A percentile compares a stretch with the other conserved stretches of the same genome.
Evolutionary conservation across 2,329 filamentous ascomycete genomes (phyloP).

Genomic region (Passalora sequoiae): DNA sequence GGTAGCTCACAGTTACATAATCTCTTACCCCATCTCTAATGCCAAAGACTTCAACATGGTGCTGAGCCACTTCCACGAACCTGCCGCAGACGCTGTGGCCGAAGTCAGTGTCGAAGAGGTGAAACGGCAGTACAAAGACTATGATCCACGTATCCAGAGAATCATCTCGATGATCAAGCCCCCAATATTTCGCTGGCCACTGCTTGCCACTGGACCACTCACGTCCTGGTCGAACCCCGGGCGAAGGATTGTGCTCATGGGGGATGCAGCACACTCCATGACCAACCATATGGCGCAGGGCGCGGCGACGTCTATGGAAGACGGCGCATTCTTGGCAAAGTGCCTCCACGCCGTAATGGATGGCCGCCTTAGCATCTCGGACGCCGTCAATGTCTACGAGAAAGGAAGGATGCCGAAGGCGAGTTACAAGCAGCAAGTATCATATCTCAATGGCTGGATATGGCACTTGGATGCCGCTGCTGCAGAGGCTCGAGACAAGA

Average conservation of each 20-base stretch:
- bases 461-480: slow-evolving; percentile 35
- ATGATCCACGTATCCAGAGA: slow-evolving; percentile 42
- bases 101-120: slow-evolving; percentile 43
- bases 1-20: slow-evolving; percentile 33
- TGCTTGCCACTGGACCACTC: slow-evolving; percentile 42
- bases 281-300: slow-evolving; percentile 43
- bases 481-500: slow-evolving; percentile 35
- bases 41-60: slow-evolving; percentile 46
- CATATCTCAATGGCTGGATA: slow-evolving; percentile 32
- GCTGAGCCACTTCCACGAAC: slow-evolving; percentile 39
- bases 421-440: slow-evolving; percentile 40
- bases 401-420: slow-evolving; percentile 39
- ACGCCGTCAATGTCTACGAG: slow-evolving; percentile 39
- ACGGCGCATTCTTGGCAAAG: slow-evolving; percentile 39
- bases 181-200: slow-evolving; percentile 39
- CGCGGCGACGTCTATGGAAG: slow-evolving; percentile 43
- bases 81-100: slow-evolving; percentile 35
- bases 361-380: slow-evolving; percentile 31
- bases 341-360: slow-evolving; percentile 35
- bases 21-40: slow-evolving; percentile 44
- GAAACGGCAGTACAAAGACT: slow-evolving; percentile 39
- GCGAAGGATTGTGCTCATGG: slow-evolving; percentile 41
- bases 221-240: slow-evolving; percentile 38
- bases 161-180: slow-evolving; percentile 40
- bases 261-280: slow-evolving; percentile 39